Evolutionary conservation across 2,329 filamentous ascomycete species (phyloP).

Genomic region (Fusarium sp.): DNA sequence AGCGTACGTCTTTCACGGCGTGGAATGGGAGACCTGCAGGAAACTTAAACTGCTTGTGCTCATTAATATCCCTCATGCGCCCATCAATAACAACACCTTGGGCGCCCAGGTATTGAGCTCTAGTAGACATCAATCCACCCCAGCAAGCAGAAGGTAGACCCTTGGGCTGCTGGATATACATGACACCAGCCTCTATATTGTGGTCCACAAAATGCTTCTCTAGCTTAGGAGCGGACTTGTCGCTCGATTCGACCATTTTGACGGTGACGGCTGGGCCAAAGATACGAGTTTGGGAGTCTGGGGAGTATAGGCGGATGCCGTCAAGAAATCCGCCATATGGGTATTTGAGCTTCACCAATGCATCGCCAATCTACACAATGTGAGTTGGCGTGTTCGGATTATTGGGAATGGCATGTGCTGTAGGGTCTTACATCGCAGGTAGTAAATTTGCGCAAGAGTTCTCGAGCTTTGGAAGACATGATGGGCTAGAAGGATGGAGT

Average conservation of each 20-base stretch:
- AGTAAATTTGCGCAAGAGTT: constrained; percentile 9
- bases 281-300: constrained; percentile 33
- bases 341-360: constrained; percentile 50
- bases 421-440: constrained; percentile 1
- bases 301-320: constrained; percentile 46
- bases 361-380: constrained; percentile 37
- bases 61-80: constrained; percentile 49
- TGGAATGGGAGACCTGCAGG: constrained; percentile 8
- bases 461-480: background rate
- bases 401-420: background rate
- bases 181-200: constrained; percentile 43
- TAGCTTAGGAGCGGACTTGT: constrained; percentile 46
- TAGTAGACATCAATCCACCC: constrained; percentile 52
- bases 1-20: background rate
- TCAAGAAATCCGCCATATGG: constrained; percentile 48
- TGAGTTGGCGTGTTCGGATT: background rate
- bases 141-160: constrained; percentile 48
- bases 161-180: constrained; percentile 52
- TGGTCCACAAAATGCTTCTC: constrained; percentile 50
- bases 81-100: constrained; percentile 50
- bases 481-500: rapidly evolving
- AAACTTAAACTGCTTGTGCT: constrained; percentile 46
- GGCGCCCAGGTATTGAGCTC: constrained; percentile 48
- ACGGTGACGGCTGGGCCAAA: constrained; percentile 51
- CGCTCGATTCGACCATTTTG: constrained; percentile 49